Conservation (phyloP, 2,329 filamentous ascomycete genomes). For the Gnomoniopsis smithogilvyi region DNA sequence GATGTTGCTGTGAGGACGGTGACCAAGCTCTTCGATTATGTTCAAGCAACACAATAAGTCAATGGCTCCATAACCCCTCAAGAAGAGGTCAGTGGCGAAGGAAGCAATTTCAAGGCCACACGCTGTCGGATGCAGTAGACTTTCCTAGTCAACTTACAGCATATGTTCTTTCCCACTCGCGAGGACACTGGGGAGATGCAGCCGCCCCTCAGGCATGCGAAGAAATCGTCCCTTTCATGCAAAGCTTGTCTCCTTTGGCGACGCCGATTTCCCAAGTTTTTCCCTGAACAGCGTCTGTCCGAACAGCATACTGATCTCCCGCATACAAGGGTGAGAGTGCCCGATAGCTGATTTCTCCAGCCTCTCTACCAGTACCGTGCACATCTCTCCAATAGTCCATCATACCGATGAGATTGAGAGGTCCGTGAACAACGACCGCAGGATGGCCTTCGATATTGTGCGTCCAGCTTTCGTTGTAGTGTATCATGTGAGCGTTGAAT, state of each 20-base stretch:
- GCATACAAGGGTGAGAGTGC: conserved; percentile 70
- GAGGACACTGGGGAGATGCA: too few relatives aligned
- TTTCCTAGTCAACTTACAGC: too few relatives aligned
- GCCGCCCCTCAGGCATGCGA: neutral
- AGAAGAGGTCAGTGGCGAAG: too few relatives aligned
- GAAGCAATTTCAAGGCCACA: too few relatives aligned
- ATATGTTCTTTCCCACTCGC: too few relatives aligned
- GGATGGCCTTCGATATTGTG: conserved; percentile 65
- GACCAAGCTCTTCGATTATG: too few relatives aligned
- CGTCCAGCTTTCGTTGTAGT: conserved; percentile 70
- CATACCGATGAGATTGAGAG: conserved; percentile 71
- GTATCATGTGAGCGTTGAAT: conserved; percentile 83
- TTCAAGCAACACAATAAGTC: too few relatives aligned
- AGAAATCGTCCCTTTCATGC: conserved; percentile 34
- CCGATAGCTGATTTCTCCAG: conserved; percentile 57
- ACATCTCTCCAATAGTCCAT: conserved; percentile 64
- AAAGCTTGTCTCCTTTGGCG: conserved; percentile 35
- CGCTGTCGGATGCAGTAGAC: too few relatives aligned
- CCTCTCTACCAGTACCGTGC: conserved; percentile 27
- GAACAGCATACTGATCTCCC: conserved; percentile 61
- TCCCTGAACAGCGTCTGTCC: conserved; percentile 41
- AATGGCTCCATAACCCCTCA: too few relatives aligned
- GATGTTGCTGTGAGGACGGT: too few relatives aligned
- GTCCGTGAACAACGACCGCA: conserved; percentile 74
- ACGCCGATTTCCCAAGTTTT: conserved; percentile 43